These are phyloP conservation scores for Cutaneotrichosporon curvatum DNA, from an alignment of 1,284 basidiomycete species.

Conservation along the genomic window DNA sequence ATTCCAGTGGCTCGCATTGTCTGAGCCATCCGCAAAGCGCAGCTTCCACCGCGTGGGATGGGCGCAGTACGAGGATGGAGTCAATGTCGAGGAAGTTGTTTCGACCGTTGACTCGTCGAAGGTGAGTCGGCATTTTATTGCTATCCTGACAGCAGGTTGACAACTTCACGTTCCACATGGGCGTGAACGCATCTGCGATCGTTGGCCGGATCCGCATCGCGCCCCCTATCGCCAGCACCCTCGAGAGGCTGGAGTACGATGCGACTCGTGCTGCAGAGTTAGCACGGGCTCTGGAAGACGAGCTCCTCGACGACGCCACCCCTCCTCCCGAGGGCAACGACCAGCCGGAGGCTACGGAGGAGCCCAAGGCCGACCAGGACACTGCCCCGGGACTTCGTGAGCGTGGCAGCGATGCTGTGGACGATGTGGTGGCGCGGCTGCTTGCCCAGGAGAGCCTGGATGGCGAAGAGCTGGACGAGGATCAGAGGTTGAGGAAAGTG, in stretches of 20 bases:
- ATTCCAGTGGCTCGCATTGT: constrained; percentile 68
- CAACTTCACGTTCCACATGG: constrained; percentile 83
- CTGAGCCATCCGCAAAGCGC: constrained; percentile 80
- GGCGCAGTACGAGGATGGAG: constrained; percentile 74
- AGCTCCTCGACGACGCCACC: constrained; percentile 42
- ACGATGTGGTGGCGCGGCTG: constrained; percentile 29
- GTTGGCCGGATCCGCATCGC: constrained; percentile 67
- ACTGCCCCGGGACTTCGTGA: constrained; percentile 22
- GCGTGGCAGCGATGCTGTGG: constrained; percentile 38
- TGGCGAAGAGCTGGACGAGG: constrained; percentile 28
- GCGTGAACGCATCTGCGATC: constrained; percentile 70
- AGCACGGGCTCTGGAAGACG: constrained; percentile 63
- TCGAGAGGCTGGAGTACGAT: constrained; percentile 71
- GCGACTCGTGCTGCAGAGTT: constrained; percentile 64
- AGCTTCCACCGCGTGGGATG: constrained; percentile 88
- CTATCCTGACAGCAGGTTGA: constrained; percentile 59
- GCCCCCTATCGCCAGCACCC: constrained; percentile 69
- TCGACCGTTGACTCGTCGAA: constrained; percentile 70
- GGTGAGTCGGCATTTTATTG: constrained; percentile 49
- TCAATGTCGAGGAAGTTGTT: constrained; percentile 68
- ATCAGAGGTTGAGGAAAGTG: constrained; percentile 26
- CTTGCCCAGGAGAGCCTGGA: constrained; percentile 25
- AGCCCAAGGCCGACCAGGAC: constrained; percentile 12
- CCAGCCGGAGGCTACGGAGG: constrained; percentile 41
- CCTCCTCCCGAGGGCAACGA: constrained; percentile 23